These are phyloP conservation scores for Fusarium sarcochroum DNA, from an alignment of 2,329 filamentous ascomycete species.

Conservation along the genomic window DNA sequence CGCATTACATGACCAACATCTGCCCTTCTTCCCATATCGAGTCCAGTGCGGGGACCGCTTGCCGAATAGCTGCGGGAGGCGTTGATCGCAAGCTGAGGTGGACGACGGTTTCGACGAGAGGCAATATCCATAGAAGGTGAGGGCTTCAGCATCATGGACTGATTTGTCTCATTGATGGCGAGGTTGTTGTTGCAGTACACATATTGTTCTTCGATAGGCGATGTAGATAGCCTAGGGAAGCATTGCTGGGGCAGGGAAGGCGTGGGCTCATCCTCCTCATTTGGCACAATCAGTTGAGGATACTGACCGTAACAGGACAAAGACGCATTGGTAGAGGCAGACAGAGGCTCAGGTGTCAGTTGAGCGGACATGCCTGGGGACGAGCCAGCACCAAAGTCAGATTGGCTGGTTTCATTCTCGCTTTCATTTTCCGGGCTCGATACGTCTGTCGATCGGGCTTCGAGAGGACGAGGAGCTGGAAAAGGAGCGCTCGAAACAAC, in stretches of 20 bases:
- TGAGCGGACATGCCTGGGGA: slow-evolving; percentile 42
- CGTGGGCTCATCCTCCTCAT: slow-evolving; percentile 42
- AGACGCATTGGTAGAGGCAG: slow-evolving; percentile 22
- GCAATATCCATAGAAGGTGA: slow-evolving; percentile 68
- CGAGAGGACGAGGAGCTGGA: slow-evolving; percentile 48
- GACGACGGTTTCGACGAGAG: slow-evolving; percentile 63
- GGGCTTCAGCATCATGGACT: slow-evolving; percentile 58
- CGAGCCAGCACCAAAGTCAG: slow-evolving; percentile 44
- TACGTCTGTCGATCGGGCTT: slow-evolving; percentile 12
- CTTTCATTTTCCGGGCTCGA: slow-evolving; percentile 46
- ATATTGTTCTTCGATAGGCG: slow-evolving; percentile 40
- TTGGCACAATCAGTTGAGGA: slow-evolving; percentile 45
- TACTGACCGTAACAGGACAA: slow-evolving; percentile 39
- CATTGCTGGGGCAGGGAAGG: slow-evolving; percentile 43
- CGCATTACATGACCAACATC: slow-evolving; percentile 66
- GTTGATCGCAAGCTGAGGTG: slow-evolving; percentile 62
- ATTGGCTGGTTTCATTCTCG: slow-evolving; percentile 48
- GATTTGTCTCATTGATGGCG: slow-evolving; percentile 32
- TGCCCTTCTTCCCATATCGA: slow-evolving; percentile 61
- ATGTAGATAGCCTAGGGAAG: slow-evolving; percentile 41
- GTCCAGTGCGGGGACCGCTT: slow-evolving; percentile 61
- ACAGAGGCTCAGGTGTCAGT: slow-evolving; percentile 40
- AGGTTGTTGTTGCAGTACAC: slow-evolving; percentile 36
- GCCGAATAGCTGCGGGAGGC: slow-evolving; percentile 61
- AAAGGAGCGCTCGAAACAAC: slow-evolving; percentile 60